These are phyloP conservation scores for Rutidosis leptorrhynchoides DNA, from an alignment of 129 eudicot genomes.

Conservation along the genomic window DNA sequence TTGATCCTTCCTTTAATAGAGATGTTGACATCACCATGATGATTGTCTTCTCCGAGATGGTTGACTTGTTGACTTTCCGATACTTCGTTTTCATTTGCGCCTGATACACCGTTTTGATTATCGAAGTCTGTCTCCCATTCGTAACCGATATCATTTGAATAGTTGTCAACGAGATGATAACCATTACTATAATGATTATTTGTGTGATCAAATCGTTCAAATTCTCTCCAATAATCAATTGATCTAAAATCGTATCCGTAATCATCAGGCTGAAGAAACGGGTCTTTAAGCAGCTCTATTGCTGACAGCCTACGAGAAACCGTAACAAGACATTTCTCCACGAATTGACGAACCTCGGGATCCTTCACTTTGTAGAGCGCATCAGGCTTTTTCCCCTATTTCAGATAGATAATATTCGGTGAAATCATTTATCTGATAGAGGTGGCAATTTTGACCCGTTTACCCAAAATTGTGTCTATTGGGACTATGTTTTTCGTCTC, in stretches of 20 bases:
- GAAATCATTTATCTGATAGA: background rate
- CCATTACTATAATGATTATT: slow-evolving; percentile 34
- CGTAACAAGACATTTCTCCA: slow-evolving; percentile 81
- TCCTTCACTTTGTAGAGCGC: slow-evolving; percentile 80
- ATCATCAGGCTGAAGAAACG: slow-evolving; percentile 69
- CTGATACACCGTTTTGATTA: slow-evolving; percentile 33
- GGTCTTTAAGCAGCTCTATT: slow-evolving; percentile 74
- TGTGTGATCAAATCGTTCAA: slow-evolving; percentile 40
- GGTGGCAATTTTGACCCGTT: background rate
- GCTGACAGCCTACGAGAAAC: slow-evolving; percentile 74
- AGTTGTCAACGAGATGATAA: slow-evolving; percentile 26
- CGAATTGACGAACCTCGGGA: slow-evolving; percentile 66
- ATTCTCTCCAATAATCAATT: slow-evolving; percentile 45
- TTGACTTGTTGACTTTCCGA: slow-evolving; percentile 49
- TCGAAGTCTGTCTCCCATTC: slow-evolving; percentile 46
- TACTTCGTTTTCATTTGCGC: slow-evolving; percentile 45
- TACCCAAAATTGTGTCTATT: background rate
- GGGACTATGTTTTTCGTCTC: background rate
- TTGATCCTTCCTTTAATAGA: slow-evolving; percentile 65
- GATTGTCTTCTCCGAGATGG: slow-evolving; percentile 48
- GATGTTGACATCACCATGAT: slow-evolving; percentile 47
- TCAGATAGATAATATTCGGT: slow-evolving; percentile 6
- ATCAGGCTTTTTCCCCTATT: slow-evolving; percentile 77
- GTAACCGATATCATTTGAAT: slow-evolving; percentile 43
- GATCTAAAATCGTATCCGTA: slow-evolving; percentile 44